Conservation (phyloP, 2,329 filamentous ascomycete genomes). For the Stagonosporopsis tanaceti region DNA sequence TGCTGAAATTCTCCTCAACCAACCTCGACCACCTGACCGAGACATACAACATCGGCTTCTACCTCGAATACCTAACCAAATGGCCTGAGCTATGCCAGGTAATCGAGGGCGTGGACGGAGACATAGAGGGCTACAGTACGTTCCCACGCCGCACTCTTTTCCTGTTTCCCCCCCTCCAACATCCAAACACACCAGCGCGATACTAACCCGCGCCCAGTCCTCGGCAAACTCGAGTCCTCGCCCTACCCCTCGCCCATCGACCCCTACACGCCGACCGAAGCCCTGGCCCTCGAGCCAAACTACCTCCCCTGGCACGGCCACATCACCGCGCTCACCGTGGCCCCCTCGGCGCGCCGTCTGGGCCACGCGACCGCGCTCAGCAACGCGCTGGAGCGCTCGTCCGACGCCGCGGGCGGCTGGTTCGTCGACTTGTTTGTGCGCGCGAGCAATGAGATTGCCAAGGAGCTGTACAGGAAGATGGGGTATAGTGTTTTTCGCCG, state of each 20-base stretch:
- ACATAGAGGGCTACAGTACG: conserved; percentile 91
- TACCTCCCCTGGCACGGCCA: conserved; percentile 99
- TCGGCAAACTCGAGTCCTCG: conserved; percentile 90
- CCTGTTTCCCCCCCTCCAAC: not conserved
- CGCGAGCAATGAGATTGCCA: conserved; percentile 85
- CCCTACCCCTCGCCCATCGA: conserved; percentile 76
- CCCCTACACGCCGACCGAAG: conserved; percentile 69
- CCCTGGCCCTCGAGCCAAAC: conserved; percentile 58
- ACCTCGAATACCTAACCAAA: conserved; percentile 92
- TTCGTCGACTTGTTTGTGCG: conserved; percentile 96
- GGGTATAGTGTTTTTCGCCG: conserved; percentile 88
- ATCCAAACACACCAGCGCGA: conserved; percentile 4
- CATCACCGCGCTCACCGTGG: conserved; percentile 93
- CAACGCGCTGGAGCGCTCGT: conserved; percentile 80
- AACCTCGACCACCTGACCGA: conserved; percentile 98
- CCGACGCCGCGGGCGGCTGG: conserved; percentile 84
- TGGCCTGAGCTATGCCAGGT: conserved; percentile 96
- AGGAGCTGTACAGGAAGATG: conserved; percentile 87
- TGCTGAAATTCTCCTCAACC: conserved; percentile 89
- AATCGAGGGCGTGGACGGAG: conserved; percentile 83
- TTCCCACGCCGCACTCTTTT: conserved; percentile 37
- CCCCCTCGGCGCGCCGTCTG: conserved; percentile 82
- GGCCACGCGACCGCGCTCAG: conserved; percentile 88
- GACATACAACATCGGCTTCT: conserved; percentile 95
- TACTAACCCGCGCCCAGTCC: conserved; percentile 66